phyloP scores from a whole-genome alignment of 83 land plant genomes.

The Larix sibirica region DNA sequence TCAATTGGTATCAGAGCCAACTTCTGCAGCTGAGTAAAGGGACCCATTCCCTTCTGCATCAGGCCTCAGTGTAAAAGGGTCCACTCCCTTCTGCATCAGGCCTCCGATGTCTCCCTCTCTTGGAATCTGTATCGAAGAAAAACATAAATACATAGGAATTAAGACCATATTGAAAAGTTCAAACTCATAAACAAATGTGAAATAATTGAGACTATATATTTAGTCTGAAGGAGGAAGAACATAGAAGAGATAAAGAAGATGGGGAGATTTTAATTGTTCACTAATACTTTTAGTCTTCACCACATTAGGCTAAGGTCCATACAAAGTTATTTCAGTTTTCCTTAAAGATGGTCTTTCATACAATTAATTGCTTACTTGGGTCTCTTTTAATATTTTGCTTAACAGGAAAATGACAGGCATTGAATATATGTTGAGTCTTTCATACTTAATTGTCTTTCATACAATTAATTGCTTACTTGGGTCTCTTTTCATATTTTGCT shows the following conservation, averaged over 20 bases:
- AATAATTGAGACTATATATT: neutral
- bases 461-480: too few relatives aligned
- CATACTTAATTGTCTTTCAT: too few relatives aligned
- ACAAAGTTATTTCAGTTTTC: neutral
- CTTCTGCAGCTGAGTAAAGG: too few relatives aligned
- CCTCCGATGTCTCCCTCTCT: too few relatives aligned
- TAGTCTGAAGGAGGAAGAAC: neutral
- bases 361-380: too few relatives aligned
- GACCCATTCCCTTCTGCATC: too few relatives aligned
- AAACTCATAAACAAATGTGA: neutral
- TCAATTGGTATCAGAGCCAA: too few relatives aligned
- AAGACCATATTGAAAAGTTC: neutral
- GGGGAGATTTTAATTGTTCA: neutral
- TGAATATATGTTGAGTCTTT: conserved; percentile 78
- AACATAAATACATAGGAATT: too few relatives aligned
- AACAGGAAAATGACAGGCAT: conserved; percentile 90
- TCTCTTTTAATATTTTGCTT: neutral
- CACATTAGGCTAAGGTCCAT: neutral
- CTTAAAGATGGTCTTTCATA: too few relatives aligned
- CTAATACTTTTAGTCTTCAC: neutral
- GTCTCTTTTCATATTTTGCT: neutral
- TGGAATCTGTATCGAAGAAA: too few relatives aligned
- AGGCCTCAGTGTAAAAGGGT: too few relatives aligned
- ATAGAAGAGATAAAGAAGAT: neutral
- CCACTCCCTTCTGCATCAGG: too few relatives aligned